Conservation (phyloP, 1,284 basidiomycete species). For the Porogramme epimiltina region DNA sequence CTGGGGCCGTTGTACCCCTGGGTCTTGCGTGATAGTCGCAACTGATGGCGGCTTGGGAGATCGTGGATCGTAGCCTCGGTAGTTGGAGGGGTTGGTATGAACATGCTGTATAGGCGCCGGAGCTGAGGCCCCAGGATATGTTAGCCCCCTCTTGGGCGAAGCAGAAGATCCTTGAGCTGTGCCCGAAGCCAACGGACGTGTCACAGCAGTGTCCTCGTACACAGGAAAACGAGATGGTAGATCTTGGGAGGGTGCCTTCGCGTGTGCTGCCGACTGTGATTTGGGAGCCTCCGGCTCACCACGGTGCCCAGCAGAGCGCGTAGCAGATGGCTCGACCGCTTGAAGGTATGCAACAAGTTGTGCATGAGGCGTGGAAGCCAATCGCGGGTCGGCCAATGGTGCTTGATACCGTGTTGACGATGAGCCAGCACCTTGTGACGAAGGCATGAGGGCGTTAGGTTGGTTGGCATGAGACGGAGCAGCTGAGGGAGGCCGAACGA, state of each 20-base stretch:
- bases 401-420: conserved; percentile 5
- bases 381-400: conserved; percentile 4
- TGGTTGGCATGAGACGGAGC: conserved; percentile 8
- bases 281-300: no score
- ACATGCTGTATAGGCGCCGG: conserved; percentile 4
- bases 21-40: conserved; percentile 10
- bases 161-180: conserved; percentile 6
- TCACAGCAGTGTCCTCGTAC: conserved; percentile 10
- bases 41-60: conserved; percentile 21
- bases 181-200: conserved; percentile 1
- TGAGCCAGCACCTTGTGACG: neutral
- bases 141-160: conserved; percentile 19
- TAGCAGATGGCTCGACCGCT: neutral
- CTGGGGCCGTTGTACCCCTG: conserved; percentile 6
- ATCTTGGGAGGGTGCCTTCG: conserved; percentile 9
- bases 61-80: conserved; percentile 13
- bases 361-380: conserved; percentile 6
- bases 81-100: conserved; percentile 12
- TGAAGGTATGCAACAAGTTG: conserved; percentile 10
- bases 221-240: conserved; percentile 13
- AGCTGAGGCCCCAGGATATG: conserved; percentile 21
- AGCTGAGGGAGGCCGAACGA: conserved; percentile 20
- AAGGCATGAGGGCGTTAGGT: neutral
- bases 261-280: conserved; percentile 4
- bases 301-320: neutral